These are phyloP conservation scores for Fraxinus xanthoxyloides DNA, from an alignment of 305 asterid genomes.

Conservation along the genomic window DNA sequence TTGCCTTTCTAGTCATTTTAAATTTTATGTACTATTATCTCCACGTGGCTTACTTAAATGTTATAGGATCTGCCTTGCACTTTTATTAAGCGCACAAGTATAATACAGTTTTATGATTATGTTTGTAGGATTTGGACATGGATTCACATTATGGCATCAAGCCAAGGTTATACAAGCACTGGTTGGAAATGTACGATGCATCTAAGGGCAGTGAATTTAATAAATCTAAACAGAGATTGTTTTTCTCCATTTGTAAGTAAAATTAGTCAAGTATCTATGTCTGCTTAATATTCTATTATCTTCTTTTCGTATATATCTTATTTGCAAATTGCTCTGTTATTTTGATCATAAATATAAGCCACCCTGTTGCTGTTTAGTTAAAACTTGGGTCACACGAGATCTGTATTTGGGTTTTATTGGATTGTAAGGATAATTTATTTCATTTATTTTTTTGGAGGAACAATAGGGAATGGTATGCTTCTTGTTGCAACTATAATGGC, in stretches of 20 bases:
- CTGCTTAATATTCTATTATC: constrained; percentile 3
- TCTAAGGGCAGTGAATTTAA: constrained; percentile 64
- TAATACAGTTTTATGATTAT: constrained; percentile 16
- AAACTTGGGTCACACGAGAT: not conserved
- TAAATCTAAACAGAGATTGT: constrained; percentile 56
- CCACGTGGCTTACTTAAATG: not conserved
- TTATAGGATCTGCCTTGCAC: constrained; percentile 1
- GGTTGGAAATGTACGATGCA: constrained; percentile 58
- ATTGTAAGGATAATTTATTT: not conserved
- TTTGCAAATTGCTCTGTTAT: not conserved
- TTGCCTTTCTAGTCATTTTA: not conserved
- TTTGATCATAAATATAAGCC: not conserved
- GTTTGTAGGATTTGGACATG: constrained; percentile 51
- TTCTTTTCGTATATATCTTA: constrained; percentile 5
- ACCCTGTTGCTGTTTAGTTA: not conserved
- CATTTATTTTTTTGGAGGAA: not conserved
- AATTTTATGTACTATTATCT: not conserved
- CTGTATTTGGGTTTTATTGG: not conserved
- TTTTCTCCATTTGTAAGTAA: constrained; percentile 81
- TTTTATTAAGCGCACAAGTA: constrained; percentile 6
- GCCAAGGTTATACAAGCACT: constrained; percentile 68
- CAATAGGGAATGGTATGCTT: not conserved
- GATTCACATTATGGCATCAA: constrained; percentile 48
- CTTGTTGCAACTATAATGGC: not conserved
- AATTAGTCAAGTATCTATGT: constrained; percentile 7